These are phyloP conservation scores for Seiridium unicorne DNA, from an alignment of 2,329 filamentous ascomycete genomes.

Conservation along the genomic window DNA sequence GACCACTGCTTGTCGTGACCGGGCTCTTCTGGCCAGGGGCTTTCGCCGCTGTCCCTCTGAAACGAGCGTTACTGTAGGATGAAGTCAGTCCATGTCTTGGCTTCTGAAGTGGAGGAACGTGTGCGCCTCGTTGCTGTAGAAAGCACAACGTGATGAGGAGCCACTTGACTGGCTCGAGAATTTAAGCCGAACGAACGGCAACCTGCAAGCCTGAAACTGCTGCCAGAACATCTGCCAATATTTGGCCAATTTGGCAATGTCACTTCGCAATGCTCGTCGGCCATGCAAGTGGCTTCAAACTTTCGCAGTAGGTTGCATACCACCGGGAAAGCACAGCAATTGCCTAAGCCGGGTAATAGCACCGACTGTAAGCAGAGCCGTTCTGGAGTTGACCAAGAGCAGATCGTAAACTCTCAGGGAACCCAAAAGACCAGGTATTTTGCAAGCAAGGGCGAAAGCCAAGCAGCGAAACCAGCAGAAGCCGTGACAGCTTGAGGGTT, in stretches of 20 bases:
- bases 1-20: constrained; percentile 44
- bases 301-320: not conserved
- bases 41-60: constrained; percentile 54
- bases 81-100: constrained; percentile 19
- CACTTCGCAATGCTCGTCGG: too few relatives aligned
- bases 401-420: too few relatives aligned
- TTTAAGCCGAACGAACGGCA: too few relatives aligned
- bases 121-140: constrained; percentile 9
- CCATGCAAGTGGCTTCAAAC: not conserved
- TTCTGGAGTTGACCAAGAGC: not conserved
- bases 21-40: constrained; percentile 52
- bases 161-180: not conserved
- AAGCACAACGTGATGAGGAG: not conserved
- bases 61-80: constrained; percentile 51
- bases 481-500: too few relatives aligned
- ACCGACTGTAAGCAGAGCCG: not conserved
- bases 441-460: too few relatives aligned
- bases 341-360: not conserved
- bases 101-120: not conserved
- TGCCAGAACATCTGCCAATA: too few relatives aligned
- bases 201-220: too few relatives aligned
- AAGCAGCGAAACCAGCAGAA: too few relatives aligned
- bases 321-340: not conserved
- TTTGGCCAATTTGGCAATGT: too few relatives aligned
- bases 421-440: too few relatives aligned